These are phyloP conservation scores for Phytopythium sindhum DNA, from an alignment of 352 stramenopile species.

Conservation along the genomic window DNA sequence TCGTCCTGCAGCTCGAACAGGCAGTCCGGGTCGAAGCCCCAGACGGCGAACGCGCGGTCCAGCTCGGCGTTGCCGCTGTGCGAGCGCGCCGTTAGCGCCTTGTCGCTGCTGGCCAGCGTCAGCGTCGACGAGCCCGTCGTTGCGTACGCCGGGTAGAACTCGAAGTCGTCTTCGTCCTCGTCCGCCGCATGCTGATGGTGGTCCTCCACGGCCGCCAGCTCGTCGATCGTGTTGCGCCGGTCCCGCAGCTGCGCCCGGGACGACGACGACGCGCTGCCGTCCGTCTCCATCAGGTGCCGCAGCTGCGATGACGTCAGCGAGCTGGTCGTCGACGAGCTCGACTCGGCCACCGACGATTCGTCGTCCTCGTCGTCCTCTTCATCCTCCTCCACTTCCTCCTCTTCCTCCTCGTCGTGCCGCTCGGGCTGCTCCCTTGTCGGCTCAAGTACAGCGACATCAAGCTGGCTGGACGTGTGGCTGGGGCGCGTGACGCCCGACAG, in stretches of 20 bases:
- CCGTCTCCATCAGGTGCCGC: slow-evolving; percentile 21
- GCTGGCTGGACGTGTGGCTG: not conserved
- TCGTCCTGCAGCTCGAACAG: slow-evolving; percentile 38
- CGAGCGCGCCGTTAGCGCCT: slow-evolving; percentile 5
- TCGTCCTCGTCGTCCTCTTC: not conserved
- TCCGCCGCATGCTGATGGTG: not conserved
- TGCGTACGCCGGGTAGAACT: slow-evolving; percentile 35
- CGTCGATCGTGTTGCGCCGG: slow-evolving; percentile 8
- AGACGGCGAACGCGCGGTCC: slow-evolving; percentile 17
- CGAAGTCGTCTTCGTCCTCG: slow-evolving; percentile 30
- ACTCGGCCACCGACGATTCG: slow-evolving; percentile 9
- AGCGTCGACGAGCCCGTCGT: slow-evolving; percentile 12
- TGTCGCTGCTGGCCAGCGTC: slow-evolving; percentile 11
- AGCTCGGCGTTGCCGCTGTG: slow-evolving; percentile 9
- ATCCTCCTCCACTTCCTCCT: not conserved
- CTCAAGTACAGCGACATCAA: not conserved
- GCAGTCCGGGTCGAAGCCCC: slow-evolving; percentile 24
- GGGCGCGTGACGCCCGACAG: not conserved
- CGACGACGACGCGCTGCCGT: slow-evolving; percentile 17
- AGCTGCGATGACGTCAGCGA: slow-evolving; percentile 37
- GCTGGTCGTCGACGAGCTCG: slow-evolving; percentile 14
- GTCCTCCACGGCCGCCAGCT: slow-evolving; percentile 1
- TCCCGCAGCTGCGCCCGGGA: not conserved
- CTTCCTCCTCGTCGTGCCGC: not conserved
- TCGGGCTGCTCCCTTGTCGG: not conserved